Evolutionary conservation across 1,284 basidiomycete species (phyloP).

Genomic region (Moniliophthora roreri): DNA sequence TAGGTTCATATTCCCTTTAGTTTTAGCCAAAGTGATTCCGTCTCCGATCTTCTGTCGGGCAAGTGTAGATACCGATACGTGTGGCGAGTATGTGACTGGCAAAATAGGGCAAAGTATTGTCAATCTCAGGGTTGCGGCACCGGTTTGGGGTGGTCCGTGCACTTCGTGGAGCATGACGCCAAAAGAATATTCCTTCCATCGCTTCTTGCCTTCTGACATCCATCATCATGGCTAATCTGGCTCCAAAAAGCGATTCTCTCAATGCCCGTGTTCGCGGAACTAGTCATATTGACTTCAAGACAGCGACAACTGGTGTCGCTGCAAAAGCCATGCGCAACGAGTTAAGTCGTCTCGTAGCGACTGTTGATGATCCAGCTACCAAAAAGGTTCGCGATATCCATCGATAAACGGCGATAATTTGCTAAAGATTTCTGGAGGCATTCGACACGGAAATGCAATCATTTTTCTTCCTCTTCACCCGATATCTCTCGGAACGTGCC

Average conservation of each 20-base stretch:
- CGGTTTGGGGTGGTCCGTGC: too few relatives aligned
- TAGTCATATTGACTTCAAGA: slow-evolving; percentile 90
- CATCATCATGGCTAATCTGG: background rate
- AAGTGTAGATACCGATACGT: too few relatives aligned
- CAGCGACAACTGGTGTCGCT: slow-evolving; percentile 95
- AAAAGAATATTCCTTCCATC: too few relatives aligned
- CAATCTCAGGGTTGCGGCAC: too few relatives aligned
- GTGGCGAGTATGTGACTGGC: too few relatives aligned
- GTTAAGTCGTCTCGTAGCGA: slow-evolving; percentile 89
- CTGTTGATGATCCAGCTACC: slow-evolving; percentile 75
- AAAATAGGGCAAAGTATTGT: too few relatives aligned
- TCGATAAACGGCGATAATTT: slow-evolving; percentile 7
- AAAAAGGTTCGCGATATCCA: slow-evolving; percentile 65
- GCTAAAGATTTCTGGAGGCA: slow-evolving; percentile 49
- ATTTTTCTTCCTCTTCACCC: slow-evolving; percentile 99
- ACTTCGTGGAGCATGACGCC: too few relatives aligned
- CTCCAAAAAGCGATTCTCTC: slow-evolving; percentile 59
- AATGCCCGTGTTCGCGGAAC: slow-evolving; percentile 66
- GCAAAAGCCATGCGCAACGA: slow-evolving; percentile 99
- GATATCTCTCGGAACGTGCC: slow-evolving; percentile 94
- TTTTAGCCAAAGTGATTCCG: too few relatives aligned
- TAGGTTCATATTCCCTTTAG: too few relatives aligned
- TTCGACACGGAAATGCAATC: slow-evolving; percentile 99
- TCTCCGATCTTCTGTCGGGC: too few relatives aligned
- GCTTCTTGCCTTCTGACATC: too few relatives aligned